A percentile compares a stretch with the other conserved stretches of the same genome.
Conservation (phyloP, 352 stramenopile species). For the Pythium dissotocum region DNA sequence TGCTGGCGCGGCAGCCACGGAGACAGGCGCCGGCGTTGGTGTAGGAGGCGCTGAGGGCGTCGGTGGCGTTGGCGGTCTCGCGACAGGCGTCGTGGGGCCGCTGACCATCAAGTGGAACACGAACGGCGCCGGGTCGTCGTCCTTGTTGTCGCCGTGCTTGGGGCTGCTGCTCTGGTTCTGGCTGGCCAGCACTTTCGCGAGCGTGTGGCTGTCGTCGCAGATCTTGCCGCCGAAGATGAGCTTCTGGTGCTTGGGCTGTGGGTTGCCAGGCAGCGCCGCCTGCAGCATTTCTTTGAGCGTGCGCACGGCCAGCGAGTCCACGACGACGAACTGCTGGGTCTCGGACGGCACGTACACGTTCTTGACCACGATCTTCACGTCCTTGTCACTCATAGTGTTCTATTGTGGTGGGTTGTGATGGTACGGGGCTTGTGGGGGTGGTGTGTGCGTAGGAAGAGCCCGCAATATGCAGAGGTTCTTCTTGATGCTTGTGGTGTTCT, state of each 20-base stretch:
- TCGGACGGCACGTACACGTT: constrained; percentile 76
- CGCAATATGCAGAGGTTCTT: not conserved
- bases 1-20: not conserved
- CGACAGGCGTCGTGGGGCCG: constrained; percentile 24
- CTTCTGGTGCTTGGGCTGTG: constrained; percentile 60
- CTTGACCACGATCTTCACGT: constrained; percentile 74
- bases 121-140: constrained; percentile 39
- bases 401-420: not conserved
- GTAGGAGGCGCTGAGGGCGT: constrained; percentile 6
- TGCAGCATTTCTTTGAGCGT: constrained; percentile 66
- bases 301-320: constrained; percentile 38
- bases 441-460: not conserved
- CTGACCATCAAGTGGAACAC: constrained; percentile 81
- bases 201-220: constrained; percentile 58
- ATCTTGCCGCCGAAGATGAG: constrained; percentile 90
- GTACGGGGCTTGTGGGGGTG: not conserved
- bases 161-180: constrained; percentile 24
- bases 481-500: not conserved
- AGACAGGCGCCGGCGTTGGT: not conserved
- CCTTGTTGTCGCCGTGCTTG: constrained; percentile 10
- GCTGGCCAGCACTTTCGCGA: constrained; percentile 42
- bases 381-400: constrained; percentile 12
- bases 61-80: constrained; percentile 6
- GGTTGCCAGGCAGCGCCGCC: constrained; percentile 44
- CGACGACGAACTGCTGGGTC: constrained; percentile 47